phyloP scores from a whole-genome alignment of 805 yeast genomes.

The Ogataea methylovora region DNA sequence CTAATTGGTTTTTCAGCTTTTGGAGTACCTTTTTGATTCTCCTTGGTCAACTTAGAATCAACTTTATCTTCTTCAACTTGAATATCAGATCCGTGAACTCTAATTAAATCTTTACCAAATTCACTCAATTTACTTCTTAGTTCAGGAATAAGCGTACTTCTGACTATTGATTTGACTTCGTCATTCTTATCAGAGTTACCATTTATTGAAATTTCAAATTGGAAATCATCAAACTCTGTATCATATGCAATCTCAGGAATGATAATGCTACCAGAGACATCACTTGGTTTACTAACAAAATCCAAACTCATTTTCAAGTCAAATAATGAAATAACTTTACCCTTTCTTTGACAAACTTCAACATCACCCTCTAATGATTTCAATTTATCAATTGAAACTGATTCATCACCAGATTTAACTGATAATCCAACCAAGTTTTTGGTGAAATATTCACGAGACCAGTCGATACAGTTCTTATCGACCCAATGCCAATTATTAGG shows the following conservation, averaged over 20 bases:
- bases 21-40: conserved; percentile 31
- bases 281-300: conserved; percentile 39
- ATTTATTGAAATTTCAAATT: conserved; percentile 66
- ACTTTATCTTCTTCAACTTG: conserved; percentile 71
- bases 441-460: conserved; percentile 77
- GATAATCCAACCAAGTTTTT: conserved; percentile 48
- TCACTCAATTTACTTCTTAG: conserved; percentile 50
- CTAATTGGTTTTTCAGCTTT: conserved; percentile 22
- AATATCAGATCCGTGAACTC: conserved; percentile 77
- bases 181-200: conserved; percentile 43
- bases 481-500: conserved; percentile 99
- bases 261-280: conserved; percentile 58
- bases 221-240: conserved; percentile 77
- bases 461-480: conserved; percentile 89
- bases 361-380: conserved; percentile 86
- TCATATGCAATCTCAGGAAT: conserved; percentile 95
- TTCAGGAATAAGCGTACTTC: conserved; percentile 55
- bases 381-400: conserved; percentile 31
- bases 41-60: conserved; percentile 46
- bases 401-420: conserved; percentile 25
- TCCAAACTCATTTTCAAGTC: conserved; percentile 65
- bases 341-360: conserved; percentile 95
- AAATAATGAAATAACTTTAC: conserved; percentile 87
- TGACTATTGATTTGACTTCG: conserved; percentile 44
- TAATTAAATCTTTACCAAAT: conserved; percentile 76